Percentiles rank a stretch among this genome's conserved stretches.
Conservation (phyloP, 768 basidiomycete species). For the Galerina marginata region DNA sequence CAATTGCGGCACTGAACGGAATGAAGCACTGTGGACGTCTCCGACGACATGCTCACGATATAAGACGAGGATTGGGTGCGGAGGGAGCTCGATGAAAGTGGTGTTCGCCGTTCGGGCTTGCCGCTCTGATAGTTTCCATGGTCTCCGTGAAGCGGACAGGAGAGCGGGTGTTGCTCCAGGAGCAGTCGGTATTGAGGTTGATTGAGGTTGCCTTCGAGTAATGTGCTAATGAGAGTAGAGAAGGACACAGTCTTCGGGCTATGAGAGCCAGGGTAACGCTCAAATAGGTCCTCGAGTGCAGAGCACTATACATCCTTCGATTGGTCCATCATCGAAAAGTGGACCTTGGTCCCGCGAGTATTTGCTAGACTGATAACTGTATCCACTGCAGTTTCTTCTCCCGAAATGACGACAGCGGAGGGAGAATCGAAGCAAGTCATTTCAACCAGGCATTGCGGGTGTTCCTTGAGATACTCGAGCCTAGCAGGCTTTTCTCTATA, state of each 20-base stretch:
- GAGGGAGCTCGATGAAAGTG: constrained; percentile 42
- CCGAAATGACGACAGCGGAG: constrained; percentile 43
- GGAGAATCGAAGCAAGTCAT: constrained; percentile 48
- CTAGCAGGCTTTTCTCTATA: constrained; percentile 31
- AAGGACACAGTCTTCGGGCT: constrained; percentile 35
- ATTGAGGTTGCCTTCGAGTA: constrained; percentile 27
- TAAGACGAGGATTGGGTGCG: constrained; percentile 46
- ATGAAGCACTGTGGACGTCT: constrained; percentile 24
- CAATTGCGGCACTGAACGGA: constrained; percentile 33
- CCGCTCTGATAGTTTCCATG: constrained; percentile 27
- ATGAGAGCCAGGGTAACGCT: constrained; percentile 32
- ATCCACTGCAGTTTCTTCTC: constrained; percentile 32
- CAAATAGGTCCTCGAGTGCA: constrained; percentile 36
- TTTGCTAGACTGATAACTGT: constrained; percentile 33
- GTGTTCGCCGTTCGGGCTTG: constrained; percentile 26
- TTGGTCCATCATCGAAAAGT: constrained; percentile 42
- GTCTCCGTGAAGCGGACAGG: constrained; percentile 44
- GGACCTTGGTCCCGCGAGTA: constrained; percentile 34
- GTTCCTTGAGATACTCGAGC: constrained; percentile 8
- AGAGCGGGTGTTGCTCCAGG: constrained; percentile 43
- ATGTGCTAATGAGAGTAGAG: constrained; percentile 41
- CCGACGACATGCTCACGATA: constrained; percentile 26
- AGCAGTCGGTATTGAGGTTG: constrained; percentile 46
- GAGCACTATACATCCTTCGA: constrained; percentile 34
- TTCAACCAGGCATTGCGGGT: constrained; percentile 32